phyloP scores from a whole-genome alignment of 2,329 filamentous ascomycete genomes.

The Neonectria punicea region DNA sequence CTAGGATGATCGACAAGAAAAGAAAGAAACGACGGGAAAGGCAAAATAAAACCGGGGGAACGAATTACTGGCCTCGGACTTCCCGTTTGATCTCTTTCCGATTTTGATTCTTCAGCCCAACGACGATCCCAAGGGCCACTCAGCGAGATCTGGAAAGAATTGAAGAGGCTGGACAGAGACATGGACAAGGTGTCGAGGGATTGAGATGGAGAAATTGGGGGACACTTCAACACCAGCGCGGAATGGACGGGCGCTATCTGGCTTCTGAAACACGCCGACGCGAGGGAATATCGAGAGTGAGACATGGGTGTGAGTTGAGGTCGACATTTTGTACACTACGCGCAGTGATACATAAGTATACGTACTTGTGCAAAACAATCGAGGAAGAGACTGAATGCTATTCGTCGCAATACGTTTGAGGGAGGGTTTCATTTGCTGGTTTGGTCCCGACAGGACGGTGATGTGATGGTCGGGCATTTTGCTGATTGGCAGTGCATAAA shows the following conservation, averaged over 20 bases:
- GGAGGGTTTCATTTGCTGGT: not conserved
- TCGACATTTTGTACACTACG: too few relatives aligned
- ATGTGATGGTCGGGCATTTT: conserved; percentile 12
- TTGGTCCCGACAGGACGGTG: conserved; percentile 11
- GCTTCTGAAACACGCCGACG: conserved; percentile 41
- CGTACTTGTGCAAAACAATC: too few relatives aligned
- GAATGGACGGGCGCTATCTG: conserved; percentile 33
- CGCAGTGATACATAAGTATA: too few relatives aligned
- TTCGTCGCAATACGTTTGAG: too few relatives aligned
- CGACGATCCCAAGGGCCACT: not conserved
- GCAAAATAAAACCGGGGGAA: not conserved
- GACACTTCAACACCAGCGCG: not conserved
- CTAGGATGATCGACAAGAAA: not conserved
- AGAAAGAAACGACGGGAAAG: not conserved
- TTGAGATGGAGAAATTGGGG: conserved; percentile 1
- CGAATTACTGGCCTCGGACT: not conserved
- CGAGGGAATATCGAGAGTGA: conserved; percentile 9
- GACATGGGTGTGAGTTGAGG: not conserved
- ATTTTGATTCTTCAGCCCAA: not conserved
- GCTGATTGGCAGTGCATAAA: not conserved
- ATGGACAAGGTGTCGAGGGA: not conserved
- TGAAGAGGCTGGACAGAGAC: conserved; percentile 20
- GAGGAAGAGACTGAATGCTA: too few relatives aligned
- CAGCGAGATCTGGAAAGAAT: not conserved
- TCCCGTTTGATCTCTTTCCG: not conserved